Evolutionary conservation across 305 asterid genomes (phyloP), one percentile per base, ranked within the genome.

Genomic region (Lippia alba): DNA sequence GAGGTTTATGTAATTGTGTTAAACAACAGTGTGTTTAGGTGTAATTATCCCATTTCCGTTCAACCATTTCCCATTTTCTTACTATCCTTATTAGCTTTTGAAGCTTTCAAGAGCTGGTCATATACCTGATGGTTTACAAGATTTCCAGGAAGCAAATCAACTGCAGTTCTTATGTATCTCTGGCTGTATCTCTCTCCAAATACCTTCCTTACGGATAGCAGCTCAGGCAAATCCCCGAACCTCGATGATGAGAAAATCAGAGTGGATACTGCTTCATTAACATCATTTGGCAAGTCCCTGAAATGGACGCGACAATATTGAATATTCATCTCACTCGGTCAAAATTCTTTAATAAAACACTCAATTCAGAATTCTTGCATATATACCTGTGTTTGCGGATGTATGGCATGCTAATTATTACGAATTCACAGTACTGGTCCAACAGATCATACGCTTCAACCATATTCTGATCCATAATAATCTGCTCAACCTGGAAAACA

Each of bases 161-260:
- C 85, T 1, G 97, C 91, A 9, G 79, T 58, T 0, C 62, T 70
- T 1, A 83, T 84, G 36, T 89, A 86, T 46, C 72, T 67, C 44
- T 82, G 78, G 18, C 93, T 87, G 64, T 90, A 93, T 1, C 96
- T 91, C 39, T 83, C 81, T 12, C 65, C 73, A 65, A 93, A 93
- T 40, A 89, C 89, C 63, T 84, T 81, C 71, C 96, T 65, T 34
- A 91, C 60, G 8, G 71, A 12, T 6, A 65, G 74, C n/a, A 93
- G 96, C 84, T 93, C 97, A 0, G 96, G 96, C 33, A 93, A 46
- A 14, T 93, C 86, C 0, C 96, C 98, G n/a, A 91, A 81, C 76
- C 98, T 84, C 10, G 97, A 87, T 5, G 98, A 93, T 36, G 91
- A 84, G 76, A 83, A 93, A 68, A 93, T 80, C 17, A 93, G 79